Evolutionary conservation across 192 early-diverging fungal species (phyloP).

Genomic region (Rhizophagus clarus): DNA sequence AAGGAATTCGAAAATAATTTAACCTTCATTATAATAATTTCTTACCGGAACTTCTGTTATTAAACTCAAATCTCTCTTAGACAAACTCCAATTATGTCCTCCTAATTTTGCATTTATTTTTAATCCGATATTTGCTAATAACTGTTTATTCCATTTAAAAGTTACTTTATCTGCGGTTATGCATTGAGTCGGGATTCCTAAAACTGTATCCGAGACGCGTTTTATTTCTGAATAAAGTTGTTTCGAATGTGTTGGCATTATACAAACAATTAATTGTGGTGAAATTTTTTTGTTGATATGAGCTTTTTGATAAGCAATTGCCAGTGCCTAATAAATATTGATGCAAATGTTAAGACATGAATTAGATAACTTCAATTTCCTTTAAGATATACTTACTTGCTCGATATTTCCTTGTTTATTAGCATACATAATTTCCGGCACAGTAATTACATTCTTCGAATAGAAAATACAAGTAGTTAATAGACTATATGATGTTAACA

Average conservation of each 20-base stretch:
- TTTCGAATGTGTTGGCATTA: conserved; percentile 78
- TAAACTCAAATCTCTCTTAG: conserved; percentile 62
- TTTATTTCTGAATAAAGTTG: conserved; percentile 82
- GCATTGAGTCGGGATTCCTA: conserved; percentile 90
- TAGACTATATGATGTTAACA: not conserved
- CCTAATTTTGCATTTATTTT: conserved; percentile 95
- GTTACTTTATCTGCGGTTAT: conserved; percentile 78
- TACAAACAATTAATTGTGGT: conserved; percentile 81
- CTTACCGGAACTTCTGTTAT: conserved; percentile 71
- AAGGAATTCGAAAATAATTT: conserved; percentile 67
- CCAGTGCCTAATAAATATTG: not conserved
- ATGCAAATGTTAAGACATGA: not conserved
- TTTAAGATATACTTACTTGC: not conserved
- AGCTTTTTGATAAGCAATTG: not conserved
- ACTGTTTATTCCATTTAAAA: conserved; percentile 75
- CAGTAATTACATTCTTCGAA: not conserved
- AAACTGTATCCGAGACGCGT: conserved; percentile 81
- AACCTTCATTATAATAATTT: conserved; percentile 85
- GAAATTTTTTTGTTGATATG: not conserved
- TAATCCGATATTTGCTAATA: conserved; percentile 91
- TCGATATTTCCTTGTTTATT: not conserved
- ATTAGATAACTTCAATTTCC: not conserved
- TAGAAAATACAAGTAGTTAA: not conserved
- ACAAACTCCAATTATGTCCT: conserved; percentile 78
- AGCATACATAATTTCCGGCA: not conserved